These are phyloP conservation scores for Ophiostoma angusticollis DNA, from an alignment of 2,329 filamentous ascomycete genomes.

Conservation along the genomic window DNA sequence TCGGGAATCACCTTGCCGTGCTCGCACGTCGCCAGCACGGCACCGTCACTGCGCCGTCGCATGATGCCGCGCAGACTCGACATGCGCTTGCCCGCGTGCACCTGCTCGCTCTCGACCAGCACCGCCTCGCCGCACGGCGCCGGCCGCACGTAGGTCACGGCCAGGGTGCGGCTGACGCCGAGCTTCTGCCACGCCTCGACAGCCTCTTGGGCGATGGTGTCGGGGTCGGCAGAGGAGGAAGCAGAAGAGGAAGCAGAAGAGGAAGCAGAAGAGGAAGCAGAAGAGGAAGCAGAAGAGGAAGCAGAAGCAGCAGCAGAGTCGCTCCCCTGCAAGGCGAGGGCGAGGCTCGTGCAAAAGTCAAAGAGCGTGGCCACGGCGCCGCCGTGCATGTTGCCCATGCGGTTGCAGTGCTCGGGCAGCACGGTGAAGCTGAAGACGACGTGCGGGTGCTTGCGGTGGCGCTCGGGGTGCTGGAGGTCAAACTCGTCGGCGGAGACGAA, in stretches of 20 bases:
- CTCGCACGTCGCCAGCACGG: slow-evolving; percentile 44
- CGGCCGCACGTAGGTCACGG: slow-evolving; percentile 54
- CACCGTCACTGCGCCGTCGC: slow-evolving; percentile 37
- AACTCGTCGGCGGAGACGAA: slow-evolving; percentile 24
- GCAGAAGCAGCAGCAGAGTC: too few species aligned
- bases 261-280: too few species aligned
- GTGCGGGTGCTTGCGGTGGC: slow-evolving; percentile 7
- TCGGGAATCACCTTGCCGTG: slow-evolving; percentile 55
- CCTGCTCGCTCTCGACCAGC: slow-evolving; percentile 42
- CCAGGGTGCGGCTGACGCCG: slow-evolving; percentile 54
- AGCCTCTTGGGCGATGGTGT: background rate
- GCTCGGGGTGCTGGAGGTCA: background rate
- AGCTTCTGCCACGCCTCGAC: slow-evolving; percentile 35
- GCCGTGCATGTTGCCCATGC: slow-evolving; percentile 43
- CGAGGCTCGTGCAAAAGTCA: slow-evolving; percentile 50
- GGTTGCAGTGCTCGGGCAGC: slow-evolving; percentile 39
- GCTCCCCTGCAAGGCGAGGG: slow-evolving; percentile 41
- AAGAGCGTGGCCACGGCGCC: slow-evolving; percentile 54
- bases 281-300: too few species aligned
- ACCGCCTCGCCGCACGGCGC: slow-evolving; percentile 38
- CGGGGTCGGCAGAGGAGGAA: too few species aligned
- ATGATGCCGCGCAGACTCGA: slow-evolving; percentile 42
- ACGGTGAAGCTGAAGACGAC: slow-evolving; percentile 33
- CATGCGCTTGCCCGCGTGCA: slow-evolving; percentile 43
- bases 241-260: too few species aligned